A percentile compares a stretch with the other conserved stretches of the same genome.
Evolutionary conservation across 148 eudicot genomes (phyloP).

Genomic region (Heliamphora exappendiculata): DNA sequence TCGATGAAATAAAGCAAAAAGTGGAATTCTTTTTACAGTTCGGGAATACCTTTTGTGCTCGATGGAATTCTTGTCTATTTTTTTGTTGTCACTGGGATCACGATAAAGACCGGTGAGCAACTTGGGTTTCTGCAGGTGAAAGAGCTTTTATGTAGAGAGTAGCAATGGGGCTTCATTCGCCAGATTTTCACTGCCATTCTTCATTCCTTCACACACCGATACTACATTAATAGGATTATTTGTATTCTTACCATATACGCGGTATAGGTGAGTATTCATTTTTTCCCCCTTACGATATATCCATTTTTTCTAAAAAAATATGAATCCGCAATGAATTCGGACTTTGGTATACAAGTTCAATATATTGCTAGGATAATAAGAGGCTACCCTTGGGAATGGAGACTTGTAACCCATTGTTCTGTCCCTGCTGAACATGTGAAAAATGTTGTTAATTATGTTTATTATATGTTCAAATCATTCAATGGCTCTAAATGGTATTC

Average conservation of each 20-base stretch:
- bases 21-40: slow-evolving; percentile 7
- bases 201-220: not conserved
- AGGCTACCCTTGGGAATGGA: no score
- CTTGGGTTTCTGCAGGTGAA: slow-evolving; percentile 4
- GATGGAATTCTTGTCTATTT: not conserved
- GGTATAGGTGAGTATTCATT: not conserved
- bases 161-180: not conserved
- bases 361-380: not conserved
- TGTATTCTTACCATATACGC: not conserved
- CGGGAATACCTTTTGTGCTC: not conserved
- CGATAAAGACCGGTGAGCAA: not conserved
- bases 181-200: not conserved
- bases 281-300: not conserved
- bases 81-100: not conserved
- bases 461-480: not conserved
- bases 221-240: not conserved
- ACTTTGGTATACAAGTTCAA: not conserved
- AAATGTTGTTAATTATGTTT: no score
- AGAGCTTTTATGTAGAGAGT: not conserved
- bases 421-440: not conserved
- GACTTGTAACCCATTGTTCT: not conserved
- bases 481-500: not conserved
- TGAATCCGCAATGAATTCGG: not conserved
- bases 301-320: not conserved
- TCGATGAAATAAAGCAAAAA: slow-evolving; percentile 4